Evolutionary conservation across 306 rosid species (phyloP).

Genomic region (Parietaria judaica): DNA sequence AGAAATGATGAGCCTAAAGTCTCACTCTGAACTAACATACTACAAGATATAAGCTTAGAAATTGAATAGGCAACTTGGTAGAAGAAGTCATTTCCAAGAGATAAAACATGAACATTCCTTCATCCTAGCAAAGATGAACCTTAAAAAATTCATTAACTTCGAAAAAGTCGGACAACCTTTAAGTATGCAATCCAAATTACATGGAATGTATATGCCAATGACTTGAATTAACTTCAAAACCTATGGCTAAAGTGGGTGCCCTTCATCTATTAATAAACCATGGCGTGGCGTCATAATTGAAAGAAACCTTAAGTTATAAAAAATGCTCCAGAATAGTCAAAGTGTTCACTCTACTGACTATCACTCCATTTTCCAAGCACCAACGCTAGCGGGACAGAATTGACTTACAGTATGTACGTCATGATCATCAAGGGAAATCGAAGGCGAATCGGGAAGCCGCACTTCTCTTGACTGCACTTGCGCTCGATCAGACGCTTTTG

Average conservation of each 20-base stretch:
- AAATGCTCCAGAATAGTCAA: background rate
- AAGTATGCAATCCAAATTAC: no score
- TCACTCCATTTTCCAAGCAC: background rate
- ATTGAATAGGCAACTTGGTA: no score
- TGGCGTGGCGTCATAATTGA: background rate
- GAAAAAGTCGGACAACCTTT: no score
- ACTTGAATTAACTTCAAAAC: background rate
- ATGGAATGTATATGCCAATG: no score
- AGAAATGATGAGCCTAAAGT: no score
- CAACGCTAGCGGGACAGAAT: background rate
- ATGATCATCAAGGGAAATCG: slow-evolving; percentile 81
- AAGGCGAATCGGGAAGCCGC: slow-evolving; percentile 63
- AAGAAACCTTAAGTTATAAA: background rate
- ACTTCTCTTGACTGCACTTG: slow-evolving; percentile 77
- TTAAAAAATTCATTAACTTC: no score
- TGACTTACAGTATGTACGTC: slow-evolving; percentile 81
- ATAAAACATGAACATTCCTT: no score
- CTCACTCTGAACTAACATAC: no score
- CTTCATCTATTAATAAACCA: slow-evolving; percentile 1
- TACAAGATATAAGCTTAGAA: no score
- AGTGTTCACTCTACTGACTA: background rate
- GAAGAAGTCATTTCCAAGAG: no score
- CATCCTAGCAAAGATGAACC: no score
- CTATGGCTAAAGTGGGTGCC: background rate
- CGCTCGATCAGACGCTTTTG: slow-evolving; percentile 70